Conservation (phyloP, 73 alveolate species). For the Loxodes magnus region DNA sequence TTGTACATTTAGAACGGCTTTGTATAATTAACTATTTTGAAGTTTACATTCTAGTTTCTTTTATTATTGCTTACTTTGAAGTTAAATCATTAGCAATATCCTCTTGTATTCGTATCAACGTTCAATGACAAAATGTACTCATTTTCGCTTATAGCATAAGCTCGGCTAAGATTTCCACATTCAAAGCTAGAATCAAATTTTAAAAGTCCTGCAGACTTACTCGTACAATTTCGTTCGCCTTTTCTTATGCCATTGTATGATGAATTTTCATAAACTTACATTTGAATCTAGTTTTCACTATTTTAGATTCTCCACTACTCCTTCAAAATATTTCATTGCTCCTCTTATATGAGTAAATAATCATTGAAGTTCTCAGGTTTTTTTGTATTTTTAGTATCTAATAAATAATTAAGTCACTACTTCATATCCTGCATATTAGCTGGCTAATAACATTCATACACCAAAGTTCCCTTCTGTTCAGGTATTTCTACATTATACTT, state of each 20-base stretch:
- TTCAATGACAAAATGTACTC: conserved; percentile 36
- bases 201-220: conserved; percentile 3
- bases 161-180: conserved; percentile 25
- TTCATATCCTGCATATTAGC: not conserved
- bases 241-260: no score
- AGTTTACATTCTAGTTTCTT: conserved; percentile 35
- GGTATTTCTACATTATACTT: no score
- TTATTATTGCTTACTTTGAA: conserved; percentile 23
- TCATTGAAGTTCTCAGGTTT: not conserved
- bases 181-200: conserved; percentile 34
- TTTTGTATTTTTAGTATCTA: not conserved
- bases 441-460: conserved; percentile 12
- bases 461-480: conserved; percentile 9
- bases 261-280: not conserved
- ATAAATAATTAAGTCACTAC: not conserved
- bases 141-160: conserved; percentile 13
- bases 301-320: not conserved
- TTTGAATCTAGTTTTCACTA: not conserved
- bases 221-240: not conserved
- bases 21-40: conserved; percentile 32
- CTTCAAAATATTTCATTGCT: not conserved
- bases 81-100: conserved; percentile 52
- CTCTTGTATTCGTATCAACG: conserved; percentile 43
- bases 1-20: conserved; percentile 28
- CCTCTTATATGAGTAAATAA: not conserved